Evolutionary conservation across 2,329 filamentous ascomycete species (phyloP), one percentile per base, ranked within the genome.

Genomic region (Aspergillus sp.): DNA sequence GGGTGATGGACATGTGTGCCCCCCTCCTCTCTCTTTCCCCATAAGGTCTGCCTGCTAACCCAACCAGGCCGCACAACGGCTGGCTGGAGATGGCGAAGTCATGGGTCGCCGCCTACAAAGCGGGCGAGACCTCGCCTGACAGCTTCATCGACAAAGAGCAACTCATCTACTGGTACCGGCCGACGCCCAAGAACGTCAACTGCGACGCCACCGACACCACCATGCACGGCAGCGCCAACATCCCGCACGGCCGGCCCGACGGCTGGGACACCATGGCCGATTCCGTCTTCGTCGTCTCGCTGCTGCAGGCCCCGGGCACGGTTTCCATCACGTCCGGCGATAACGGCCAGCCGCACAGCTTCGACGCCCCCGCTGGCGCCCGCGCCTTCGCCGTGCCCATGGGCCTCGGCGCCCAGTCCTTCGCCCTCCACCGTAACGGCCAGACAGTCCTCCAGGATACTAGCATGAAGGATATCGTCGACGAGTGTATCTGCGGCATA

Each of bases 81-180:
- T 74, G 66, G 66, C 60, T 71, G 5, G 68, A 72, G 12, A 64
- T 74, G 53, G 63, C 69, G 10, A 63, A 65, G 37, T 69, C 70
- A 1, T 74, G 66, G 42, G 72, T 73, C 39, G 57, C 66, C 1
- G 70, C 71, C 0, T 74, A 64, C 50, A 70, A 72, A 42, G 64
- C 60, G 29, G 67, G 64, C 8, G 58, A 53, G 2, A 60, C 47
- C 16, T 44, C 36, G 2, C 43, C 48, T 7, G 39, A 47, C 24
- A 36, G 40, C 10, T 64, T 65, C 50, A 66, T 72, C 40, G 51
- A 53, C 22, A 51, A 61, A 8, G 71, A 75, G 14, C 59, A 69
- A 48, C 48, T 74, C 10, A 52, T 71, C 19, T 74, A 74, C 56
- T 75, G 71, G 71, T 74, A 72, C 50, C 63, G 71, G 1, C 69